phyloP scores from a whole-genome alignment of 208 protist species.

The Leishmania major region DNA sequence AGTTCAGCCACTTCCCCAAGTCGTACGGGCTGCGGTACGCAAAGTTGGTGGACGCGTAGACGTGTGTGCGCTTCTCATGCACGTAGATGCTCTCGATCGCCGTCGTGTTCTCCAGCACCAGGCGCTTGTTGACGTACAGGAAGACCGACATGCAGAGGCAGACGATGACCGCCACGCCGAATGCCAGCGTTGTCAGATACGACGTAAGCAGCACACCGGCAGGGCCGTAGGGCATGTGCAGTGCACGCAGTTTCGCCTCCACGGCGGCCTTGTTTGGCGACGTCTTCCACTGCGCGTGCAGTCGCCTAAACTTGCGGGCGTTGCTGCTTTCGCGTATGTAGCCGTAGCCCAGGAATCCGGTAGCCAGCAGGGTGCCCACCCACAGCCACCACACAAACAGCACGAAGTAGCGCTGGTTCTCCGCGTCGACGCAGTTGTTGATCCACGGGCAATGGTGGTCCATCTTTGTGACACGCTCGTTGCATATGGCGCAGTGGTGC shows the following conservation, averaged over 20 bases:
- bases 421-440: conserved; percentile 86
- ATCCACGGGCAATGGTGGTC: conserved; percentile 94
- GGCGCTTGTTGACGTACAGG: conserved; percentile 27
- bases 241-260: conserved; percentile 6
- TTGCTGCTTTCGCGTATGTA: conserved; percentile 30
- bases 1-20: conserved; percentile 64
- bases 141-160: conserved; percentile 61
- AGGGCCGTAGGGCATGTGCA: conserved; percentile 39
- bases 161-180: conserved; percentile 40
- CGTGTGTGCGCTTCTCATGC: conserved; percentile 32
- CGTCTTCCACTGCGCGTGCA: conserved; percentile 11
- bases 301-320: neutral
- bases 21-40: conserved; percentile 74
- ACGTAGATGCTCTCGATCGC: conserved; percentile 59
- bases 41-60: conserved; percentile 31
- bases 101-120: conserved; percentile 65
- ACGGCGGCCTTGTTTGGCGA: conserved; percentile 6
- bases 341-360: conserved; percentile 37
- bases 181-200: conserved; percentile 35
- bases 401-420: conserved; percentile 87
- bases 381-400: conserved; percentile 68
- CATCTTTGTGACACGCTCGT: conserved; percentile 77
- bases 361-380: conserved; percentile 34
- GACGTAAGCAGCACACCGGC: conserved; percentile 31
- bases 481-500: conserved; percentile 86